Evolutionary conservation across 176 grass and related monocot species (phyloP), one percentile per base, ranked within the genome.

Genomic region (Oryza rufipogon): DNA sequence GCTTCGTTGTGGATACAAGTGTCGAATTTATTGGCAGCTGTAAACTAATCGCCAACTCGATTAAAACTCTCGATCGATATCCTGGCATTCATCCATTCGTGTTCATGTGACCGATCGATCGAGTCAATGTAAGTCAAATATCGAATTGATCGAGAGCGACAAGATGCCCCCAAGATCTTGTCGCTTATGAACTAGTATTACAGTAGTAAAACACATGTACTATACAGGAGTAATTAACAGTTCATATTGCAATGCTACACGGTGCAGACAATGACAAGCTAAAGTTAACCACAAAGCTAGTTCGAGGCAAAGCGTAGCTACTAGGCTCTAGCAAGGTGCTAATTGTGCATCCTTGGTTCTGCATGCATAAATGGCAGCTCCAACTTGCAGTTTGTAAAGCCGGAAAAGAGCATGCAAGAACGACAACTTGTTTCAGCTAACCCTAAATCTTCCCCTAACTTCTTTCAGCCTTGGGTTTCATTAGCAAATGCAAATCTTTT

Each of bases 381-480:
- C 83, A 66, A 78, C 38, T 78, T 85, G 81, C 70, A 5, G 13
- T 44, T 44, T 28, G 17, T 46, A 64, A 46, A 65, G 3, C 3
- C 36, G 1, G 17, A 74, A 60, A 3, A 73, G n/a, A 74, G 20
- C 54, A 42, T 44, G 69, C 5, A 14, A 20, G 13, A 74, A 49
- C 39, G 11, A 49, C 12, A n/a, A 15, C 66, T 30, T 16, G 7
- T 72, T 79, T 38, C 44, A 85, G 36, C 75, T 46, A 79, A 71
- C 67, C 83, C 23, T 78, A 61, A 48, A 85, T 28, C 51, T 85
- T 85, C 23, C 38, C 70, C 26, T n/a, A 71, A 78, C 83, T 63
- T 66, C 25, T 78, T 61, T 22, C 20, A 9, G 33, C 11, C 11
- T 8, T 17, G n/a, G 2, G n/a, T 34, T 34, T 70, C 13, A 47